These are phyloP conservation scores for Penicillium aurantiogriseum DNA, from an alignment of 2,329 filamentous ascomycete species.

Conservation along the genomic window DNA sequence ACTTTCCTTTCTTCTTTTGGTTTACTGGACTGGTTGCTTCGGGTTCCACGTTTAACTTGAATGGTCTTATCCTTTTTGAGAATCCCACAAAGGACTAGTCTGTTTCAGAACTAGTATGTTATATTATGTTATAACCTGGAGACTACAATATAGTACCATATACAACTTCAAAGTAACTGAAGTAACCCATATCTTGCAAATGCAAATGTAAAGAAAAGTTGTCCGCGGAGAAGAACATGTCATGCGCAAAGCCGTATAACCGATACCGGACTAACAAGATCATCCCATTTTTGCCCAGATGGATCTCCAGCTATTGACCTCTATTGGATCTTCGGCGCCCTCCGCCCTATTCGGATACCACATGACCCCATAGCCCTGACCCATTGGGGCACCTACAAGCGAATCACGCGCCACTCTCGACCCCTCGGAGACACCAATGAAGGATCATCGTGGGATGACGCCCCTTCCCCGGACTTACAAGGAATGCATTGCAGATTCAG, in stretches of 20 bases:
- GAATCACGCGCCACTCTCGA: conserved; percentile 1
- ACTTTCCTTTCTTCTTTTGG: conserved; percentile 10
- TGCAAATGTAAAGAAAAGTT: neutral
- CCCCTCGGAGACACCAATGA: neutral
- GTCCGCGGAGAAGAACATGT: neutral
- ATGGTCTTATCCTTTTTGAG: conserved; percentile 10
- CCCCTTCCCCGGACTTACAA: conserved; percentile 1
- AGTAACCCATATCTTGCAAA: too few relatives aligned
- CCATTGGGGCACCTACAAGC: neutral
- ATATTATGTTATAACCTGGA: too few relatives aligned
- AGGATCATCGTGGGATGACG: neutral
- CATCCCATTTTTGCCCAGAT: neutral
- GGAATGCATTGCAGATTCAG: neutral
- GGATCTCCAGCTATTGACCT: neutral
- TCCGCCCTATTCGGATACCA: neutral
- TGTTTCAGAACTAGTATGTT: neutral
- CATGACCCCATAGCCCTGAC: neutral
- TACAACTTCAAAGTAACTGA: too few relatives aligned
- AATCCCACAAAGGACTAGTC: neutral
- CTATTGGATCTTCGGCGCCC: neutral
- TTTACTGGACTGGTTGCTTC: conserved; percentile 2
- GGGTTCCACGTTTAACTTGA: conserved; percentile 12
- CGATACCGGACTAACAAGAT: neutral
- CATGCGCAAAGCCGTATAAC: neutral
- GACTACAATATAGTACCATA: too few relatives aligned